Percentiles rank a stretch among this genome's conserved stretches.
These are phyloP conservation scores for Tetrahymena borealis DNA, from an alignment of 73 alveolate genomes.

Conservation along the genomic window DNA sequence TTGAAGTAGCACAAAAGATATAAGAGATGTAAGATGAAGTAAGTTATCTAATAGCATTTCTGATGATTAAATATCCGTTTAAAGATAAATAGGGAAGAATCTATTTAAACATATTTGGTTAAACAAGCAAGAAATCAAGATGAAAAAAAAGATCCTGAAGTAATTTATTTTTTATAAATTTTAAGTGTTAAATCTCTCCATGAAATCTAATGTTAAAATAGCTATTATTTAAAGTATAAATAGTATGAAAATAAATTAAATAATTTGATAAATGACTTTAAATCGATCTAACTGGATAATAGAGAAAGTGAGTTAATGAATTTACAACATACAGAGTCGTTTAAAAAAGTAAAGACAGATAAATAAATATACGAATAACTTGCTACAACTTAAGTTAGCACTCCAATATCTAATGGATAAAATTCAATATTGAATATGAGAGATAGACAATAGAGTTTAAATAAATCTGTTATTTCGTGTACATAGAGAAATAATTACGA, in stretches of 20 bases:
- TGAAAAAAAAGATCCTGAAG: not conserved
- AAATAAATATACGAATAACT: not conserved
- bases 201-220: not conserved
- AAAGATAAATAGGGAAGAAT: not conserved
- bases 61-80: not conserved
- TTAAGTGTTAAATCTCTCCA: too few relatives aligned
- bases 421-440: not conserved
- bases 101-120: not conserved
- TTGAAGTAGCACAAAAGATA: not conserved
- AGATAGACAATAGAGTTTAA: not conserved
- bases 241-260: not conserved
- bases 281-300: not conserved
- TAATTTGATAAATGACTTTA: not conserved
- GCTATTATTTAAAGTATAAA: not conserved
- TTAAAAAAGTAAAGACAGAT: not conserved
- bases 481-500: not conserved
- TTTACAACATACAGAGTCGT: not conserved
- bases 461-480: not conserved
- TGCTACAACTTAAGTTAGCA: not conserved
- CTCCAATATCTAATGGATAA: not conserved
- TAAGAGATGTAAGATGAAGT: not conserved
- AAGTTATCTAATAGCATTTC: not conserved
- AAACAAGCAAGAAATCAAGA: not conserved
- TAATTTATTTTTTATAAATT: too few relatives aligned
- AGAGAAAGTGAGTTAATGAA: not conserved